Evolutionary conservation across 495 filamentous ascomycete genomes (phyloP).

Genomic region (Hypoxylon intermedium): DNA sequence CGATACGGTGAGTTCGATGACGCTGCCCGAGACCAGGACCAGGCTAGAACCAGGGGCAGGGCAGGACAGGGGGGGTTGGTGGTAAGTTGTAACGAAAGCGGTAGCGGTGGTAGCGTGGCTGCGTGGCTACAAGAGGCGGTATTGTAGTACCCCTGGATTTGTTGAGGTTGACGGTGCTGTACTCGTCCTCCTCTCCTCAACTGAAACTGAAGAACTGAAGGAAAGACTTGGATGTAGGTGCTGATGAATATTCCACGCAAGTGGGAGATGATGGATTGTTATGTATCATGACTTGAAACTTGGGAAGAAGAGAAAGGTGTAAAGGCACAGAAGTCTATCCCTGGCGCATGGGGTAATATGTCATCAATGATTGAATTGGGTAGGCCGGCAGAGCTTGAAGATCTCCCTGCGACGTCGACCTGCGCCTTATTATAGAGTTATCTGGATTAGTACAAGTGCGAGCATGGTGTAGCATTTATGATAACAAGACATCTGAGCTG

Average conservation of each 20-base stretch:
- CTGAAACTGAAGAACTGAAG: constrained; percentile 6
- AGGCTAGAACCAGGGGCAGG: constrained; percentile 22
- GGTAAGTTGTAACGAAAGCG: no score
- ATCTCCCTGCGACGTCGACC: constrained; percentile 18
- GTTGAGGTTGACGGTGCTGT: constrained; percentile 19
- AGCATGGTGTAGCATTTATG: not conserved
- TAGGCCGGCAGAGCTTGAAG: constrained; percentile 16
- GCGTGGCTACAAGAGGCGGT: constrained; percentile 10
- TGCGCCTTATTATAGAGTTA: constrained; percentile 16
- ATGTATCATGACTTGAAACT: not conserved
- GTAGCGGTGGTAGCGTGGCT: not conserved
- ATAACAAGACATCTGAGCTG: not conserved
- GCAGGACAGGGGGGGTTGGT: no score
- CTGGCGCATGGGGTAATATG: constrained; percentile 34
- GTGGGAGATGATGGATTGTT: no score
- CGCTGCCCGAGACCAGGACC: constrained; percentile 19
- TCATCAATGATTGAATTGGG: constrained; percentile 10
- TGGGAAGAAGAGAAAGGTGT: not conserved
- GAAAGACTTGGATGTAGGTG: not conserved
- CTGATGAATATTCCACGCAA: no score
- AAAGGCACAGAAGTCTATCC: constrained; percentile 21
- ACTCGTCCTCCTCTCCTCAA: not conserved
- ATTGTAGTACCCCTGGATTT: constrained; percentile 1
- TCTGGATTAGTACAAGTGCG: not conserved
- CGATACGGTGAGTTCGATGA: constrained; percentile 33